Evolutionary conservation across 2,329 filamentous ascomycete genomes (phyloP), one percentile per base, ranked within the genome.

Genomic region (Myriosclerotinia duriaeana): DNA sequence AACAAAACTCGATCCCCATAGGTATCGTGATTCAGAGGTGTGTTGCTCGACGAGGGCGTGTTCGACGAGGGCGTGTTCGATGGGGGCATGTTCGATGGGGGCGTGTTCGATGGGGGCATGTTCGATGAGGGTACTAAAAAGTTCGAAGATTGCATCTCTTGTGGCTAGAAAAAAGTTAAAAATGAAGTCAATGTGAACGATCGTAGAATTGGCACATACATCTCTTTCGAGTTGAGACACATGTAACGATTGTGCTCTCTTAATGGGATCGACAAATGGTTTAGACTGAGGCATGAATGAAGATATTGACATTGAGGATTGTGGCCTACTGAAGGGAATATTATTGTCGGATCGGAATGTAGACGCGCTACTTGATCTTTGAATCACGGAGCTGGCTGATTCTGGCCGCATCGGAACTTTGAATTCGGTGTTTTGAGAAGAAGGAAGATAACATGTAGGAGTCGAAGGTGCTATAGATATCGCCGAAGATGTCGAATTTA

Each of bases 341-440:
- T 26, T 15, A 1, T 61, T n/a, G n/a, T 56, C 12, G 50, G 48
- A 55, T 17, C 22, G 53, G 53, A 52, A 52, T 22, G 61, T 46
- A 42, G 60, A 38, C 4, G 60, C 15, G 30, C 59, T 68, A 34
- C 52, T 56, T n/a, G 69, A 53, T 20, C 38, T 60, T 53, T 44
- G 50, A 30, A 52, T 5, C 12, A 65, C 64, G 46, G 68, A 67
- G 53, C 44, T 53, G 14, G 68, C 48, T 20, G 67, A 68, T 6
- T 69, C 52, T 22, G 69, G 68, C 46, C 68, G 67, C 15, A 53
- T n/a, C 20, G 69, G 71, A 55, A 71, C 48, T 36, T 69, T 74
- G 61, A 74, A 72, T n/a, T 66, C 55, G 5, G 64, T 56, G 20
- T 64, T 66, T 40, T 48, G 55, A n/a, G 46, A 52, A 15, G 50